Evolutionary conservation across 2,329 filamentous ascomycete species (phyloP).

Genomic region (Tricladium varicosporioides): DNA sequence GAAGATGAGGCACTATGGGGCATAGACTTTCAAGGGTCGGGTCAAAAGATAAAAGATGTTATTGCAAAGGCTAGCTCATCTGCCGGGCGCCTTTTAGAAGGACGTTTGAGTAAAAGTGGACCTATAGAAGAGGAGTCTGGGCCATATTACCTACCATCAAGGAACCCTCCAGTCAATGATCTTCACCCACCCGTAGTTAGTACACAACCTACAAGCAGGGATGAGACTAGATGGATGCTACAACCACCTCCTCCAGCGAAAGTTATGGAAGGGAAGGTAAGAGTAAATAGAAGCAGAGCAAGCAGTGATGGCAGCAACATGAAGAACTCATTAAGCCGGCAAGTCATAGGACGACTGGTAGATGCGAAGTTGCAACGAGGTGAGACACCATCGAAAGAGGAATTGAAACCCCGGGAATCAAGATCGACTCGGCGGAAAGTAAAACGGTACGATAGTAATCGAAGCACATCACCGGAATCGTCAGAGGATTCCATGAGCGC

Average conservation of each 20-base stretch:
- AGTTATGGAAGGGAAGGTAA: slow-evolving; percentile 85
- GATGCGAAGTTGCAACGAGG: slow-evolving; percentile 31
- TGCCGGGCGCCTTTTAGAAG: slow-evolving; percentile 52
- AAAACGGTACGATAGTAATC: slow-evolving; percentile 20
- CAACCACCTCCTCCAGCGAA: slow-evolving; percentile 87
- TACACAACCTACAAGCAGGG: slow-evolving; percentile 65
- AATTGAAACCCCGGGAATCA: slow-evolving; percentile 14
- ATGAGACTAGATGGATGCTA: slow-evolving; percentile 85
- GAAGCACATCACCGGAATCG: slow-evolving; percentile 22
- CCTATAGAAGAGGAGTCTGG: slow-evolving; percentile 35
- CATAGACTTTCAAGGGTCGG: slow-evolving; percentile 48
- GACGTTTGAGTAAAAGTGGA: slow-evolving; percentile 40
- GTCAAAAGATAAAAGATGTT: slow-evolving; percentile 49
- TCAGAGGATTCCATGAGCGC: slow-evolving; percentile 20
- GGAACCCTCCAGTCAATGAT: slow-evolving; percentile 77
- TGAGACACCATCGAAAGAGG: slow-evolving; percentile 25
- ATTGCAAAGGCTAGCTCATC: slow-evolving; percentile 48
- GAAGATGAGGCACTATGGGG: slow-evolving; percentile 90
- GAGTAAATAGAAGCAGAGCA: slow-evolving; percentile 58
- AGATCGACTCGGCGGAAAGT: slow-evolving; percentile 10
- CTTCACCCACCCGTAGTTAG: slow-evolving; percentile 82
- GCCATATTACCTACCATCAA: slow-evolving; percentile 31
- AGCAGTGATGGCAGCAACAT: slow-evolving; percentile 41
- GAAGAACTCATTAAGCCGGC: slow-evolving; percentile 33
- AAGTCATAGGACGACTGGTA: slow-evolving; percentile 30